Base-by-base conservation (phyloP, 1,139 yeast genomes). In the Suhomyces kunorum region DNA sequence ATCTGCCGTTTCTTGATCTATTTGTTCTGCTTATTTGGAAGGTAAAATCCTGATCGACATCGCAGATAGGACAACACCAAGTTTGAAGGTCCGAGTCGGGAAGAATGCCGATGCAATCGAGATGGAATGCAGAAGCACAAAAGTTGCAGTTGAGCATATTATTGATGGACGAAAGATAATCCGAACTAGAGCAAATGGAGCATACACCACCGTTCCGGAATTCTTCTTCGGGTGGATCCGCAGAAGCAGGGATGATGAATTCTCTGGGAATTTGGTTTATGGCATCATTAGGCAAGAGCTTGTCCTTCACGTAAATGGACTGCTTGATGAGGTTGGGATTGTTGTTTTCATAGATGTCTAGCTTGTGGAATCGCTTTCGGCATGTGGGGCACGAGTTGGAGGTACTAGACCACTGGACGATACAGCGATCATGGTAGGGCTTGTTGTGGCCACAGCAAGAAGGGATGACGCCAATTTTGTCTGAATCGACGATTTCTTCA, bases 371-470 rank as follows among this genome's bases (percentile, higher is more conserved):
- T 16, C 56, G 52, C 33, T 56, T 53, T 18, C 81, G 70, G 53
- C 82, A 78, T 1, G 76, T 74, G 3, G 81, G 81, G 49, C 82
- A 78, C 32, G 73, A 66, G 53, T 75, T 76, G 27, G 80, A 72
- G 32, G 68, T 66, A 20, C 59, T 51, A n/a, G 74, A 58, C 83
- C 83, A 78, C 27, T 63, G 64, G 11, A 58, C 42, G 18, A 77
- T 61, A 47, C 83, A 78, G 15, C 57, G 50, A 6, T 68, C 66
- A 49, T 78, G 83, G 49, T 76, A 77, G 38, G 51, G 51, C 24
- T 42, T 43, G 32, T 39, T 34, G 48, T 73, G 78, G 24, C 51
- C 51, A 50, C 81, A 76, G 18, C 63, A 62, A 13, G 62, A 59
- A 9, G 44, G 40, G 6, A 76, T 55, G n/a, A 61, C 49, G 0